phyloP scores from a whole-genome alignment of 2,329 filamentous ascomycete genomes.

The Pezicula rhizophila region DNA sequence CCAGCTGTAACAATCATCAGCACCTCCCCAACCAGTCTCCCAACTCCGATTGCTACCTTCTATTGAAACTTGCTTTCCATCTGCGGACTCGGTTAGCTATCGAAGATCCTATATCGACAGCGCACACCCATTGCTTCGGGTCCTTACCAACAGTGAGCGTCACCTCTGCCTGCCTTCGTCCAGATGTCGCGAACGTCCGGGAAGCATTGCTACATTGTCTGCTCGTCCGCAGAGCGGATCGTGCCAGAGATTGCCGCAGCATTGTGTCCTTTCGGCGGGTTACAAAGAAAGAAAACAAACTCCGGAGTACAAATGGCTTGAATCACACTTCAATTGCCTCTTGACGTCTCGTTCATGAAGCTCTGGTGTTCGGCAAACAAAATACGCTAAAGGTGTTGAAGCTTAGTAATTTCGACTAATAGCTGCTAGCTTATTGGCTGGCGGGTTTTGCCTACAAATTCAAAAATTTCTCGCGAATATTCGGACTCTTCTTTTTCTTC shows the following conservation, averaged over 20 bases:
- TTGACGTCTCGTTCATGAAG: slow-evolving; percentile 4
- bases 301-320: slow-evolving; percentile 5
- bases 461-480: slow-evolving; percentile 16
- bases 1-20: slow-evolving; percentile 61
- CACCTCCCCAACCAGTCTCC: slow-evolving; percentile 15
- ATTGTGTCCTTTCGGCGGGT: slow-evolving; percentile 57
- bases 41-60: slow-evolving; percentile 59
- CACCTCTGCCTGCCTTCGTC: slow-evolving; percentile 79
- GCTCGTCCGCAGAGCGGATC: slow-evolving; percentile 62
- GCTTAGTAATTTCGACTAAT: neutral
- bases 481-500: slow-evolving; percentile 30
- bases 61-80: slow-evolving; percentile 97
- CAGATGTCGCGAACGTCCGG: slow-evolving; percentile 77
- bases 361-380: slow-evolving; percentile 6
- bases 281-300: slow-evolving; percentile 33
- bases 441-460: slow-evolving; percentile 10
- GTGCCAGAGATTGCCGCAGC: slow-evolving; percentile 62
- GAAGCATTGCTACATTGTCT: slow-evolving; percentile 53
- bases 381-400: slow-evolving; percentile 3
- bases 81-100: slow-evolving; percentile 41
- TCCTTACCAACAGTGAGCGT: slow-evolving; percentile 87
- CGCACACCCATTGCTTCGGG: slow-evolving; percentile 19
- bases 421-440: slow-evolving; percentile 15
- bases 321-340: slow-evolving; percentile 10
- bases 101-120: slow-evolving; percentile 7